These are phyloP conservation scores for Tulasnella sp. DNA, from an alignment of 768 basidiomycete genomes.

Conservation along the genomic window DNA sequence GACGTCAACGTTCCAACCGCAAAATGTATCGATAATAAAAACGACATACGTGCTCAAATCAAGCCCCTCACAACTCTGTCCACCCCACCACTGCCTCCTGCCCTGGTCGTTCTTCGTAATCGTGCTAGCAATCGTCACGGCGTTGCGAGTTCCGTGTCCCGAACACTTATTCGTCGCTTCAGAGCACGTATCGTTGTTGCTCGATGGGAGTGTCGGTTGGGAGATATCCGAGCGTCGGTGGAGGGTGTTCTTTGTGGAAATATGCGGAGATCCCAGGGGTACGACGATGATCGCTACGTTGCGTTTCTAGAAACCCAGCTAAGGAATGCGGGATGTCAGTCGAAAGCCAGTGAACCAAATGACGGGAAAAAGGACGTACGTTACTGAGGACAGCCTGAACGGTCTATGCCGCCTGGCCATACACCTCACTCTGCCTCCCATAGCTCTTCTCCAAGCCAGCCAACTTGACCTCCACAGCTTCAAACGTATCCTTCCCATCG, in stretches of 20 bases:
- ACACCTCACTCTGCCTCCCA: constrained; percentile 41
- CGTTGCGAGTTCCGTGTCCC: constrained; percentile 52
- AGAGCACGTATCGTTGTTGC: too few relatives aligned
- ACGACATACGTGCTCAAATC: constrained; percentile 61
- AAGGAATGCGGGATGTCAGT: too few relatives aligned
- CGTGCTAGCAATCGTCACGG: constrained; percentile 44
- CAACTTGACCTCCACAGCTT: constrained; percentile 48
- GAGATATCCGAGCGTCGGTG: constrained; percentile 37
- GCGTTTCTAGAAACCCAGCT: neutral
- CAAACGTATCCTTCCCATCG: too few relatives aligned
- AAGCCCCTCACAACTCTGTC: constrained; percentile 59
- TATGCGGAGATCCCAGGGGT: constrained; percentile 39
- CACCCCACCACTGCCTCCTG: constrained; percentile 60
- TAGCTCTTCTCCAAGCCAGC: constrained; percentile 34
- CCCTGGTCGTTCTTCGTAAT: constrained; percentile 40
- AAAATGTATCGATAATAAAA: neutral
- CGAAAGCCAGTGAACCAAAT: too few relatives aligned
- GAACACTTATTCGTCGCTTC: constrained; percentile 62
- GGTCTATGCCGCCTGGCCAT: too few relatives aligned
- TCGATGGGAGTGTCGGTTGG: neutral
- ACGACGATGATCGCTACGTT: constrained; percentile 27
- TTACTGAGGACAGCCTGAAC: too few relatives aligned
- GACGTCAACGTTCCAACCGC: constrained; percentile 12
- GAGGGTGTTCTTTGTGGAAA: too few relatives aligned
- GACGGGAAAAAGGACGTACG: too few relatives aligned